phyloP scores from a whole-genome alignment of 2,329 filamentous ascomycete genomes.

The Fusarium kyushuense region DNA sequence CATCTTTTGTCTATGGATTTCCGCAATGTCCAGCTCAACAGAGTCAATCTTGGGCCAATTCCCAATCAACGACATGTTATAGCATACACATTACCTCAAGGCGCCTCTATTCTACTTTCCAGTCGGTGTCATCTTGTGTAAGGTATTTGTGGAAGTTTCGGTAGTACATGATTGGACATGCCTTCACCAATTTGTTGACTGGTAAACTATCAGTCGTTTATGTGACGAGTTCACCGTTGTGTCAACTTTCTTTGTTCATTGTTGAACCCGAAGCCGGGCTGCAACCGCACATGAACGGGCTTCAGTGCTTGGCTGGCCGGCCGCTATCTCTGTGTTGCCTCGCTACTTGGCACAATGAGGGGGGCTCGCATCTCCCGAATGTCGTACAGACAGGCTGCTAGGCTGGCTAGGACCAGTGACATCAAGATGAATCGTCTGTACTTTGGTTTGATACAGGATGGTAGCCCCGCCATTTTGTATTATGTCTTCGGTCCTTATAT shows the following conservation, averaged over 20 bases:
- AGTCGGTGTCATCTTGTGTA: conserved; percentile 31
- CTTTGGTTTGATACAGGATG: too few relatives aligned
- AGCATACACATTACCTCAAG: neutral
- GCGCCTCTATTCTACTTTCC: conserved; percentile 20
- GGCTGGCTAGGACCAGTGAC: conserved; percentile 9
- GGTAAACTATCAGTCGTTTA: conserved; percentile 4
- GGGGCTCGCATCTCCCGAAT: conserved; percentile 36
- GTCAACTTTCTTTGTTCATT: conserved; percentile 35
- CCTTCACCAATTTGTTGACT: neutral
- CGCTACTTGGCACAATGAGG: conserved; percentile 38
- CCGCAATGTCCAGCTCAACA: neutral
- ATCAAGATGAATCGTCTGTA: conserved; percentile 17
- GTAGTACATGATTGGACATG: neutral
- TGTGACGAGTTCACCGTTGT: conserved; percentile 33
- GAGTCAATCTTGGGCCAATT: neutral
- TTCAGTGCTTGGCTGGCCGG: conserved; percentile 27
- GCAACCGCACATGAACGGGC: conserved; percentile 35
- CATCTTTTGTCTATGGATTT: neutral
- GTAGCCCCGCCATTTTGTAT: neutral
- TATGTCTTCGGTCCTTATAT: neutral
- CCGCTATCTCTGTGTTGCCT: conserved; percentile 30
- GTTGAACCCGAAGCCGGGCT: conserved; percentile 32
- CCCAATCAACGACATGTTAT: neutral
- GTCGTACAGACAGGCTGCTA: conserved; percentile 17
- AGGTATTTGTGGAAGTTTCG: neutral